Conservation (phyloP, 2,329 filamentous ascomycete species). For the Aspergillus pseudoviridinutans region DNA sequence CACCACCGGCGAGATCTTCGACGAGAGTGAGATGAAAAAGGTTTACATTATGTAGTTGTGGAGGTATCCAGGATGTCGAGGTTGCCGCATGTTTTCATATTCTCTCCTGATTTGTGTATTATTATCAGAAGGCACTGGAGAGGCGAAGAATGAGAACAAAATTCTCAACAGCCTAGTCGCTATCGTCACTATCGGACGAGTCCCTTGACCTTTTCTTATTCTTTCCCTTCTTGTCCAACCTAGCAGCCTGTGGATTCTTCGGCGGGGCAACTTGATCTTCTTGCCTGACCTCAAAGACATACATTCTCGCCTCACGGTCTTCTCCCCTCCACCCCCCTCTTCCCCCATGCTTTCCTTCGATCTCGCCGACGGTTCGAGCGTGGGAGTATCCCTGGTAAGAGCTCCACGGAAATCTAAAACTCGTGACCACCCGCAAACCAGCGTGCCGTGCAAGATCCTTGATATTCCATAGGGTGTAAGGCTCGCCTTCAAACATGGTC, state of each 20-base stretch:
- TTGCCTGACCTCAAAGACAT: slow-evolving; percentile 42
- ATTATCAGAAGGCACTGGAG: not conserved
- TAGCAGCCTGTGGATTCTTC: not conserved
- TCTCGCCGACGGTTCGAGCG: slow-evolving; percentile 44
- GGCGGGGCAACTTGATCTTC: slow-evolving; percentile 20
- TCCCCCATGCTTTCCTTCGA: slow-evolving; percentile 36
- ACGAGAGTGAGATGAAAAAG: slow-evolving; percentile 66
- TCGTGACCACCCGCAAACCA: slow-evolving; percentile 44
- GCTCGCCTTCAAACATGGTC: slow-evolving; percentile 87
- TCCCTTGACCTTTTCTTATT: slow-evolving; percentile 30
- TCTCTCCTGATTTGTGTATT: not conserved
- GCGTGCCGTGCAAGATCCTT: slow-evolving; percentile 75
- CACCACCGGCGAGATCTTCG: slow-evolving; percentile 66
- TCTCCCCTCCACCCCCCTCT: slow-evolving; percentile 47
- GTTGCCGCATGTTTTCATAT: not conserved
- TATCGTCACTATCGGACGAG: slow-evolving; percentile 32
- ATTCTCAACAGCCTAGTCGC: slow-evolving; percentile 16
- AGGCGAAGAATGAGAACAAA: not conserved
- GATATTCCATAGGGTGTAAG: slow-evolving; percentile 95
- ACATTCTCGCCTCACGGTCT: slow-evolving; percentile 44
- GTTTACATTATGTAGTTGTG: slow-evolving; percentile 74
- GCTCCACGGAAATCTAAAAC: slow-evolving; percentile 46
- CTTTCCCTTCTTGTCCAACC: slow-evolving; percentile 21
- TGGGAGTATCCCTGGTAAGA: slow-evolving; percentile 47
- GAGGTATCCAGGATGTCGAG: not conserved